These are phyloP conservation scores for Diaporthe destruens DNA, from an alignment of 2,329 filamentous ascomycete genomes.

Conservation along the genomic window DNA sequence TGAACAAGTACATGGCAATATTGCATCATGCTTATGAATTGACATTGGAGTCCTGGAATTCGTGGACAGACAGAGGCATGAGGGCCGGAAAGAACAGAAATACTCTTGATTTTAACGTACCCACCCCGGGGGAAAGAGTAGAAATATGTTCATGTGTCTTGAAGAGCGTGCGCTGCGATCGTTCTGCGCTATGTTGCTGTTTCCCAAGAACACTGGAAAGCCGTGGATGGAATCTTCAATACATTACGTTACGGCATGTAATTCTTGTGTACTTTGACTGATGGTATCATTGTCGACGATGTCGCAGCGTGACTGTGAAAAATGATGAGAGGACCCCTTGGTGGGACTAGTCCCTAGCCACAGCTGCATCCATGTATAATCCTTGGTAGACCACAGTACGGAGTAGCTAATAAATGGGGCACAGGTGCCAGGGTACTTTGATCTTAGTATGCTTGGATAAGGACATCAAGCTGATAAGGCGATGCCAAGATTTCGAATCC, in stretches of 20 bases:
- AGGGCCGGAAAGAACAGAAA: neutral
- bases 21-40: neutral
- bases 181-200: neutral
- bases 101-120: neutral
- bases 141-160: neutral
- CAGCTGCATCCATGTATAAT: neutral
- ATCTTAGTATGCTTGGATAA: neutral
- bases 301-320: neutral
- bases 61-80: neutral
- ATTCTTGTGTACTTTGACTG: too few relatives aligned
- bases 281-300: neutral
- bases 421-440: slow-evolving; percentile 4
- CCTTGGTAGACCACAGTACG: neutral
- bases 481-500: slow-evolving; percentile 41
- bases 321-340: neutral
- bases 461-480: neutral
- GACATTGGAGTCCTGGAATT: neutral
- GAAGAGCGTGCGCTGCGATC: neutral
- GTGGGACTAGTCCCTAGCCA: neutral
- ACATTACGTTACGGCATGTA: neutral
- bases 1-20: slow-evolving; percentile 4
- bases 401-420: neutral
- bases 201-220: too few relatives aligned
- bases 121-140: neutral
- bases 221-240: neutral